A percentile compares a stretch with the other conserved stretches of the same genome.
These are phyloP conservation scores for Amoebophrya sp. DNA, from an alignment of 169 alveolate species.

Conservation along the genomic window DNA sequence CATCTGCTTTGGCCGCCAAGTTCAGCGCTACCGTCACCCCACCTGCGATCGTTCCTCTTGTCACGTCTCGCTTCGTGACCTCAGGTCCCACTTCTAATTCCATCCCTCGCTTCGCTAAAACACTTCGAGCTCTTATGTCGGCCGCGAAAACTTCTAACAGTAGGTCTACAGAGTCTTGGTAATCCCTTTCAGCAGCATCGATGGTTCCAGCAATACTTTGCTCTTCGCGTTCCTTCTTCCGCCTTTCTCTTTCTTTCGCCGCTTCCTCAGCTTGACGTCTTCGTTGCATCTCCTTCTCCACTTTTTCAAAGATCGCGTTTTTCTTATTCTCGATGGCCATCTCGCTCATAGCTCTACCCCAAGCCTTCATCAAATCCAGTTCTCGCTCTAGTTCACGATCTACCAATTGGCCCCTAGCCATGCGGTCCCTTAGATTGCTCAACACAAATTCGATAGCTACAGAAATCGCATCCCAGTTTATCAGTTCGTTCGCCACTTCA, in stretches of 20 bases:
- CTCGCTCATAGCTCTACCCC: neutral
- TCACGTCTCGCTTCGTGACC: too few relatives aligned
- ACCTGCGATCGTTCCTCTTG: too few relatives aligned
- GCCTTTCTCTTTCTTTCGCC: neutral
- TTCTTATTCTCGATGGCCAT: neutral
- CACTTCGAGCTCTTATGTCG: neutral
- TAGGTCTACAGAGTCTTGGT: neutral
- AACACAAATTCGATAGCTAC: neutral
- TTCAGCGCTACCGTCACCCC: too few relatives aligned
- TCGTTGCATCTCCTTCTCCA: neutral
- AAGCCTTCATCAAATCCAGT: neutral
- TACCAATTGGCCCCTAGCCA: neutral
- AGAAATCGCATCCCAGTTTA: neutral
- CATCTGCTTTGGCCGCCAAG: neutral
- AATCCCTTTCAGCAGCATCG: neutral
- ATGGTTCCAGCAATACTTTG: neutral
- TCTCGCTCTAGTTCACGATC: slow-evolving; percentile 10
- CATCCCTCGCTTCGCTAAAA: neutral
- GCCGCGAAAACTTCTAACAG: neutral
- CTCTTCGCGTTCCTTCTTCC: neutral
- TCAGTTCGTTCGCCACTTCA: neutral
- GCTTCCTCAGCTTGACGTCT: neutral
- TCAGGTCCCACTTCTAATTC: neutral
- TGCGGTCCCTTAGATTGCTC: neutral
- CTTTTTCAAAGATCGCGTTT: neutral